Percentiles rank a stretch among this genome's conserved stretches.
Conservation (phyloP, 306 rosid genomes). For the Dicorynia guianensis region DNA sequence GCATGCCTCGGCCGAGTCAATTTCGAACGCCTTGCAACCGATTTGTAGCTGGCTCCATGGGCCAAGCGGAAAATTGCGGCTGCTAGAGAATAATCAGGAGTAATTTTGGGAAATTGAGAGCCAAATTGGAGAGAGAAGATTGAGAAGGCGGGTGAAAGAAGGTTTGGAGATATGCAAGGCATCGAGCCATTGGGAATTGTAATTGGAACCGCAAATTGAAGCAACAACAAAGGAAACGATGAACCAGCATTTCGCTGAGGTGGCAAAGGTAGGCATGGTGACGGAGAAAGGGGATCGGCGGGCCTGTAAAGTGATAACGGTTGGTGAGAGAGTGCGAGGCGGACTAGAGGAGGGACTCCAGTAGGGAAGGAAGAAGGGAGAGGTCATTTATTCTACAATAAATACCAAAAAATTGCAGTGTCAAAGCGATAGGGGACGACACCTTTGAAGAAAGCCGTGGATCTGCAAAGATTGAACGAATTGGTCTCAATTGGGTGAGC, state of each 20-base stretch:
- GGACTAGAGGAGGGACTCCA: conserved; percentile 61
- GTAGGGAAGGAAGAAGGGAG: conserved; percentile 65
- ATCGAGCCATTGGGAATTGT: conserved; percentile 60
- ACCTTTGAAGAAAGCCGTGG: conserved; percentile 80
- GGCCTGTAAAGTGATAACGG: conserved; percentile 38
- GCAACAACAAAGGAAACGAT: conserved; percentile 64
- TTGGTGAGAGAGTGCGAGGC: conserved; percentile 45
- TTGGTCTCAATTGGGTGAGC: conserved; percentile 80
- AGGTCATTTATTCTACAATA: conserved; percentile 48
- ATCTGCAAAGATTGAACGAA: conserved; percentile 71
- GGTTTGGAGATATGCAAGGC: conserved; percentile 72
- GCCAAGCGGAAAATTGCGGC: conserved; percentile 77
- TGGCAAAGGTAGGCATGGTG: conserved; percentile 23
- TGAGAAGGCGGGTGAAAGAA: conserved; percentile 68
- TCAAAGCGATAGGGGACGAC: conserved; percentile 81
- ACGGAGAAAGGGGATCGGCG: conserved; percentile 25
- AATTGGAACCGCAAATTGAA: conserved; percentile 27
- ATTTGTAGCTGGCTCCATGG: conserved; percentile 68
- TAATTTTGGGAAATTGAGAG: conserved; percentile 45
- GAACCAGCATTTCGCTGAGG: conserved; percentile 61
- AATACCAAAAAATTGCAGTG: too few relatives aligned
- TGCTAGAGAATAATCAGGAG: conserved; percentile 64
- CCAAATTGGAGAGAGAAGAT: conserved; percentile 47
- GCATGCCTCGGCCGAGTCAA: conserved; percentile 60
- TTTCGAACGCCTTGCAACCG: conserved; percentile 66